Percentiles rank a stretch among this genome's conserved stretches.
These are phyloP conservation scores for Skeletonema menzelii DNA, from an alignment of 108 stramenopile species.

Conservation along the genomic window DNA sequence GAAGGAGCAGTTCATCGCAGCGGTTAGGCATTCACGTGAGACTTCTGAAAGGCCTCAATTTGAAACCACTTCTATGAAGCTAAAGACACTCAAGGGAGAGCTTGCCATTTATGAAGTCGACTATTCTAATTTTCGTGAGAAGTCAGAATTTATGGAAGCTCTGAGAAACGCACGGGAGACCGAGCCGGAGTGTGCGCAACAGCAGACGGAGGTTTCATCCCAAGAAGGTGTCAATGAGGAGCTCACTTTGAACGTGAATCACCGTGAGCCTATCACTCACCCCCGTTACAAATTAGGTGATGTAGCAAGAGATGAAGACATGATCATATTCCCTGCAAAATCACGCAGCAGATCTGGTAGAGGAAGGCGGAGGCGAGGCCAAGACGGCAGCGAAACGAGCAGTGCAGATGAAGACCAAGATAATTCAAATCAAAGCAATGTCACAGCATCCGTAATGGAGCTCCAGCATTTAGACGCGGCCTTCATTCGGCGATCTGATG, in stretches of 20 bases:
- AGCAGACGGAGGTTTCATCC: neutral
- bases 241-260: neutral
- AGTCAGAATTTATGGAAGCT: neutral
- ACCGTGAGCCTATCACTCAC: constrained; percentile 30
- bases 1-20: neutral
- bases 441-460: constrained; percentile 7
- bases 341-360: neutral
- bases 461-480: constrained; percentile 27
- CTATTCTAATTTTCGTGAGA: neutral
- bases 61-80: neutral
- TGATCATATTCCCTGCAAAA: constrained; percentile 28
- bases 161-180: neutral
- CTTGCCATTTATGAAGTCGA: neutral
- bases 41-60: neutral
- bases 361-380: constrained; percentile 8
- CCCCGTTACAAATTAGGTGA: constrained; percentile 32
- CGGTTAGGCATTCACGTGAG: neutral
- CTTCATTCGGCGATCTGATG: constrained; percentile 40
- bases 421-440: constrained; percentile 4
- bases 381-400: neutral
- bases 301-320: constrained; percentile 29
- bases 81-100: neutral
- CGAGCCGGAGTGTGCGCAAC: neutral
- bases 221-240: neutral
- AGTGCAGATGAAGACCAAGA: constrained; percentile 17